Evolutionary conservation across 257 asterid genomes (phyloP), one percentile per base, ranked within the genome.

Genomic region (Pogostemon cablin): DNA sequence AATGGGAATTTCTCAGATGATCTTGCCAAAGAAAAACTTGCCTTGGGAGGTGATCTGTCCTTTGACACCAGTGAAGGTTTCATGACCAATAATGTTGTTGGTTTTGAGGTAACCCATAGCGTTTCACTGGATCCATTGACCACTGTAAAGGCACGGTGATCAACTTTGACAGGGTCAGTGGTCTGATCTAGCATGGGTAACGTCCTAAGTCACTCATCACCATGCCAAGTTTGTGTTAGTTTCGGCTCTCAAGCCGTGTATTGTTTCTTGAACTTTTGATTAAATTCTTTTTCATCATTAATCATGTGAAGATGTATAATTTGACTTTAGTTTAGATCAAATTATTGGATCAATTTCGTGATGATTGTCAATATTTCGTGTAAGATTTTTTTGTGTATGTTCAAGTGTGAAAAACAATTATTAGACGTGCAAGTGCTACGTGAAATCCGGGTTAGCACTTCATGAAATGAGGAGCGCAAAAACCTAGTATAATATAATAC

Each of bases 121-220:
- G 79, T 84, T 81, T 81, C 88, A 0, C 7, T 84, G 84, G 88
- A 84, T 70, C 88, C 86, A 41, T 66, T 84, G 72, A 84, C 88
- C 62, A 10, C 77, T 1, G 84, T 79, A 58, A 84, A 84, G 75
- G 81, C 81, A 0, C 76, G 83, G 52, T 81, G 54, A 81, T 81
- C 86, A 84, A 84, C 77, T 67, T 67, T 35, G 88, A 86, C 34
- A 84, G 65, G 64, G 84, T 80, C 3, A 77, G 69, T 57, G 86
- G 84, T 52, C 67, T 84, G 74, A 81, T 84, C 69, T 84, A 84
- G 83, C 88, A 84, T 9, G 84, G 81, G 62, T 84, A 84, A 84
- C 87, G 85, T 42, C 87, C 84, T 9, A 82, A 82, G 67, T 82
- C 87, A 12, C 85, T 77, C 58, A 59, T 84, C 79, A 81, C 88